Evolutionary conservation across 371 early-diverging fungal species (phyloP).

Genomic region (Circinella minor): DNA sequence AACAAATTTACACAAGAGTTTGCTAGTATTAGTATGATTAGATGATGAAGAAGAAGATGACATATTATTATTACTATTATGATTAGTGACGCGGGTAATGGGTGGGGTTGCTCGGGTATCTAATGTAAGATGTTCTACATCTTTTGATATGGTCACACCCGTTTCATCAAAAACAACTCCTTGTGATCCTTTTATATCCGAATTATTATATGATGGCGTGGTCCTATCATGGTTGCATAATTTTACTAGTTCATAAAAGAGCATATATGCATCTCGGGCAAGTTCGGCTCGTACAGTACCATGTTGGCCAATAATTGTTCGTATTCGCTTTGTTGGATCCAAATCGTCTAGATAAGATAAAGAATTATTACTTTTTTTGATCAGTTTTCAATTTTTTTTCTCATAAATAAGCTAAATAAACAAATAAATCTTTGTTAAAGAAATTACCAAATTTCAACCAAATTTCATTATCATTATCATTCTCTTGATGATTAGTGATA

Average conservation of each 20-base stretch:
- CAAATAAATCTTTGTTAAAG: background rate
- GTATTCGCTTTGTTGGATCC: conserved; percentile 30
- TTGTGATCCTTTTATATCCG: background rate
- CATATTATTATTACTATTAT: background rate
- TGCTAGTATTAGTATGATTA: background rate
- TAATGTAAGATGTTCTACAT: background rate
- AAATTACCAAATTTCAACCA: conserved; percentile 32
- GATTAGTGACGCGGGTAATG: background rate
- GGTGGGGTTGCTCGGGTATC: background rate
- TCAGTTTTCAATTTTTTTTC: no score
- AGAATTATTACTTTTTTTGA: no score
- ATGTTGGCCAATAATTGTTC: background rate
- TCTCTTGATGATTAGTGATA: background rate
- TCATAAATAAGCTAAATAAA: no score
- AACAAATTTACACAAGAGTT: conserved; percentile 2
- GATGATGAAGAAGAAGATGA: background rate
- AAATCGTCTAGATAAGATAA: conserved; percentile 30
- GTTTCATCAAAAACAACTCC: background rate
- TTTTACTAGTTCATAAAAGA: conserved; percentile 58
- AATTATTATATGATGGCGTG: background rate
- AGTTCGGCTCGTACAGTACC: conserved; percentile 29
- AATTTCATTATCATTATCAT: conserved; percentile 1
- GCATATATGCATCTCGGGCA: conserved; percentile 55
- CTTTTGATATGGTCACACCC: background rate
- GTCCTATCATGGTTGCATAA: conserved; percentile 9